Base-by-base conservation (phyloP, 176 grass and related monocot genomes). In the Carex pumila region DNA sequence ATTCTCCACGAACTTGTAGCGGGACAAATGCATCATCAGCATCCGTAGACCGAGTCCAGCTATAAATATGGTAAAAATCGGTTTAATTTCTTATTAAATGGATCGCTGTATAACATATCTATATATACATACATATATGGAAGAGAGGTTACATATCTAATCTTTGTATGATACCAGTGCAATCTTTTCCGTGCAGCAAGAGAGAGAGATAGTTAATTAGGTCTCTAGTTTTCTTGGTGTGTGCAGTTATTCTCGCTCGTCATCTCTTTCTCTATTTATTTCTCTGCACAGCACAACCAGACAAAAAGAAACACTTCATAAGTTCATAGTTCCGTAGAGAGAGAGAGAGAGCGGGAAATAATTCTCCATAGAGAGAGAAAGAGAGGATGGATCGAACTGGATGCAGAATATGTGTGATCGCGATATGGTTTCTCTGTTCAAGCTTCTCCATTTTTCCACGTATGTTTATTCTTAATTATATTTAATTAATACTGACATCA, bases 181-280 rank as follows among this genome's bases (percentile, higher is more conserved):
- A 29, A 4, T 18, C 71, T 29, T 74, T 75, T 50, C 41, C 12
- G 21, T 52, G 71, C 6, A 52, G 47, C 71, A 76, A 76, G 72
- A 77, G 73, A 76, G 72, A 30, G 13, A 11, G 73, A 81, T 13
- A 81, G 18, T 81, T 13, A 81, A 10, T 81, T 81, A 81, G 79
- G 80, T 83, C 63, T 52, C 61, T 65, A 68, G 63, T 67, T 83
- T 55, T 83, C 80, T 83, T 83, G 61, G 80, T 68, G 80, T 83
- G 61, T 54, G 21, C 41, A 66, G 80, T 65, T 68, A 52, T 66
- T 68, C 57, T 66, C 36, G 31, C 80, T 65, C 61, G 77, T 80
- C 17, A 81, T 45, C 25, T 15, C 58, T 66, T 52, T 82, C 21
- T 50, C 25, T 83, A 62, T 66, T 29, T 61, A 80, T 62, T 61